A percentile compares a stretch with the other conserved stretches of the same genome.
Conservation (phyloP, 352 stramenopile genomes). For the Blastocystis sp. region DNA sequence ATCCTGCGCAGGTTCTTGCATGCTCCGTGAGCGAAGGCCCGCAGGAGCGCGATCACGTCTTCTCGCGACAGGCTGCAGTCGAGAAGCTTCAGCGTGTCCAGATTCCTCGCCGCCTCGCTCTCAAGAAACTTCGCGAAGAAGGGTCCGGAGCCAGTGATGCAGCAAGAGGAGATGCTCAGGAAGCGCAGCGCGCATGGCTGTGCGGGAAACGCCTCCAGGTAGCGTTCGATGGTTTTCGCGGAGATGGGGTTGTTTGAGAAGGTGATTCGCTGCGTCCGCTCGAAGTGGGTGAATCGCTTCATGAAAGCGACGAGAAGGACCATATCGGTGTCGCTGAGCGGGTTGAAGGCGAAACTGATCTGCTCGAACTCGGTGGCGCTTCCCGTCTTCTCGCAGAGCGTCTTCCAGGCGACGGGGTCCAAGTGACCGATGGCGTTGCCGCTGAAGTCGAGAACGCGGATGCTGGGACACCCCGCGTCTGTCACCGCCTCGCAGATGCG, state of each 20-base stretch:
- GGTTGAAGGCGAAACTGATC: conserved; percentile 34
- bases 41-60: background rate
- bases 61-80: background rate
- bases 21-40: background rate
- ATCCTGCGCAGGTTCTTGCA: background rate
- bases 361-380: background rate
- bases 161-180: background rate
- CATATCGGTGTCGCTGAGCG: conserved; percentile 32
- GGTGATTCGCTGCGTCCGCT: background rate
- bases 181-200: background rate
- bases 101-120: background rate
- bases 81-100: background rate
- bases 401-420: background rate
- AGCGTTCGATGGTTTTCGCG: background rate
- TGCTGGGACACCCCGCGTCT: background rate
- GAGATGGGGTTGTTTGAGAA: background rate
- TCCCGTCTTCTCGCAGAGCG: background rate
- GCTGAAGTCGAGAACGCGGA: conserved; percentile 18
- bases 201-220: background rate
- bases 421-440: conserved; percentile 23
- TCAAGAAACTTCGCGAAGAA: background rate
- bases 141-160: background rate
- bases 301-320: background rate
- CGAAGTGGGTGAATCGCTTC: background rate
- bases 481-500: background rate